Evolutionary conservation across 495 filamentous ascomycete species (phyloP).

Genomic region (Xanthoparmelia taractica): DNA sequence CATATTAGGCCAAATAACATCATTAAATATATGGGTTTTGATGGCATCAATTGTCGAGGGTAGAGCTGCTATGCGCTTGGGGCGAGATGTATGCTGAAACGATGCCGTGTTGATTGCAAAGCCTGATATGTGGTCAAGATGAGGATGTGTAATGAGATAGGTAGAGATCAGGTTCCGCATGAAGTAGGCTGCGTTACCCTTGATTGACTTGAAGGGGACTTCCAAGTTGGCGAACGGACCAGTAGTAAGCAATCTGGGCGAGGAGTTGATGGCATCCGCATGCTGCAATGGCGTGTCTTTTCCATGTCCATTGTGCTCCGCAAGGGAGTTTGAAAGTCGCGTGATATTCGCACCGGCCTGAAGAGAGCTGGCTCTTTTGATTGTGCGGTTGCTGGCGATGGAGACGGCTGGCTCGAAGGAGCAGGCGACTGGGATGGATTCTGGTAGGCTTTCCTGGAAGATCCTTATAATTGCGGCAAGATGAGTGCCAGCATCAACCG

Average conservation of each 20-base stretch:
- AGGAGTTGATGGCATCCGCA: conserved; percentile 4
- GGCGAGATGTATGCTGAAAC: conserved; percentile 59
- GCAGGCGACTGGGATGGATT: conserved; percentile 9
- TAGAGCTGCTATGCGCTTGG: conserved; percentile 76
- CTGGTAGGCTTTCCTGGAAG: conserved; percentile 47
- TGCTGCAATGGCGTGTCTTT: conserved; percentile 26
- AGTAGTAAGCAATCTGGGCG: conserved; percentile 19
- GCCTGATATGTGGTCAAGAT: conserved; percentile 86
- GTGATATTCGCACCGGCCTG: conserved; percentile 2
- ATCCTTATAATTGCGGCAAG: conserved; percentile 73
- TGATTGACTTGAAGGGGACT: conserved; percentile 50
- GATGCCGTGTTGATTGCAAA: conserved; percentile 88
- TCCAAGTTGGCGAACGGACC: conserved; percentile 72
- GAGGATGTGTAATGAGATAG: conserved; percentile 86
- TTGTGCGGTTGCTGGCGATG: not conserved
- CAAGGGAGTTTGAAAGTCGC: conserved; percentile 9
- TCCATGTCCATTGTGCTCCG: conserved; percentile 7
- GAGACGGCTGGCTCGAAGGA: conserved; percentile 5
- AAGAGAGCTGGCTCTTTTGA: conserved; percentile 12
- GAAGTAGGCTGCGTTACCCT: conserved; percentile 73
- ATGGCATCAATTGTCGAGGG: conserved; percentile 80
- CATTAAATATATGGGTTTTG: conserved; percentile 93
- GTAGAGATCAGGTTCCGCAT: conserved; percentile 72
- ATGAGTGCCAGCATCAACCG: conserved; percentile 88
- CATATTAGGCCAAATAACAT: conserved; percentile 94